Percentiles rank a stretch among this genome's conserved stretches.
Conservation (phyloP, 169 alveolate species). For the Cardiosporidium cionae region DNA sequence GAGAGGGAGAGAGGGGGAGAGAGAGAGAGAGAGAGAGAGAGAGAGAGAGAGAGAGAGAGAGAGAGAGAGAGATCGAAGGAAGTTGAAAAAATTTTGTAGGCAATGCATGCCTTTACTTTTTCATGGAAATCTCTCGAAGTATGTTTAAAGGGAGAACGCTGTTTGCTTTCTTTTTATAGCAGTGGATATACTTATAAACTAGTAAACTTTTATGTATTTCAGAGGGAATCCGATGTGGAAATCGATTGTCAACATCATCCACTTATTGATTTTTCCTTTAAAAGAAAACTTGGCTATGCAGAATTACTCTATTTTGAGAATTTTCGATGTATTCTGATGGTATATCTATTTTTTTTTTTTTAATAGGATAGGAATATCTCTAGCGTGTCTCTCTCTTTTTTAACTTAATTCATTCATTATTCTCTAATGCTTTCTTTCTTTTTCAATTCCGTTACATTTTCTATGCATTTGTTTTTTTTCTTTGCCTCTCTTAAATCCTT, state of each 20-base stretch:
- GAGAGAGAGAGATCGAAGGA: too few species aligned
- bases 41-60: too few species aligned
- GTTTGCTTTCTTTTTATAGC: too few species aligned
- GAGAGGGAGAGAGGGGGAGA: too few species aligned
- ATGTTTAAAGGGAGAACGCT: too few species aligned
- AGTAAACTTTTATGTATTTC: too few species aligned
- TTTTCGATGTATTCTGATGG: not conserved
- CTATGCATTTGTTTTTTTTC: not conserved
- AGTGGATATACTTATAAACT: too few species aligned
- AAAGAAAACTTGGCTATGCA: not conserved
- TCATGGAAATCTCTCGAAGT: too few species aligned
- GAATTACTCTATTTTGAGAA: not conserved
- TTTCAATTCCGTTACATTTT: not conserved
- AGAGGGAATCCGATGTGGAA: not conserved
- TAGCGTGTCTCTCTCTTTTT: not conserved
- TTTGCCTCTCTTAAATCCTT: not conserved
- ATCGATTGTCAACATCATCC: not conserved
- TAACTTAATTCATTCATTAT: not conserved
- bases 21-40: too few species aligned
- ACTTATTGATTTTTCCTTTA: not conserved
- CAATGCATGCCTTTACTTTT: too few species aligned
- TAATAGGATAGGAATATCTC: not conserved
- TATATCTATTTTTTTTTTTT: not conserved
- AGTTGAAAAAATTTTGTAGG: too few species aligned
- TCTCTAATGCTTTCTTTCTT: not conserved